Base-by-base conservation (phyloP, 177 flowering plant genomes). In the Telopea speciosissima region DNA sequence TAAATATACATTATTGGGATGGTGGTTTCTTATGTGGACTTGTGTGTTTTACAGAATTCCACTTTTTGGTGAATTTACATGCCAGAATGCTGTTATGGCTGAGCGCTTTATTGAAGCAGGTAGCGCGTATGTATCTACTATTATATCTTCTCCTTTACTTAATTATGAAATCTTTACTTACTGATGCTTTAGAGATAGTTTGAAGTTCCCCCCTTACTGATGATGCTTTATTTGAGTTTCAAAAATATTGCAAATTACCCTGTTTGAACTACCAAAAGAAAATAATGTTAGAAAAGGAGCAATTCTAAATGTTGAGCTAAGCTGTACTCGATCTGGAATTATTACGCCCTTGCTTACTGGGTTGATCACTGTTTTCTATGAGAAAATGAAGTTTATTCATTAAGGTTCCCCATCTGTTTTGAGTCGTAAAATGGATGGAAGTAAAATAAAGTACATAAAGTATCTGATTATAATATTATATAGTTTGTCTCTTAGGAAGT, bases 101-200 rank as follows among this genome's bases (percentile, higher is more conserved):
- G 99, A 95, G 79, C 90, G 97, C 26, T 92, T 95, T 74, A 95
- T 95, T 82, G 99, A 95, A 90, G 99, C 91, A 89, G 99, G 99
- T 90, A 95, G 99, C 93, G 78, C 94, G 97, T 92, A 92, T 42
- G 99, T 95, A 90, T 91, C 97, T 73, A 80, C 66, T 67, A 67
- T 72, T 60, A 22, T 49, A 75, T 49, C 70, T 71, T 17, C 40
- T 44, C 24, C 60, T 23, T 24, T 26, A 58, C 24, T 68, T 25
- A 36, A 36, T 28, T 25, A 24, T 28, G 59, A 25, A 5, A 56
- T 1, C 19, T 49, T 49, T 16, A 12, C 54, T 49, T 49, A 49
- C 3, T 49, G 54, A 16, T 49, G 54, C 0, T 49, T 49, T 49
- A 13, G 40, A 36, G 9, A 5, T 36, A 5, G 8, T 36, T 36